Percentiles rank a stretch among this genome's conserved stretches.
Conservation (phyloP, 441 rosid species). For the Geranium incanum region DNA sequence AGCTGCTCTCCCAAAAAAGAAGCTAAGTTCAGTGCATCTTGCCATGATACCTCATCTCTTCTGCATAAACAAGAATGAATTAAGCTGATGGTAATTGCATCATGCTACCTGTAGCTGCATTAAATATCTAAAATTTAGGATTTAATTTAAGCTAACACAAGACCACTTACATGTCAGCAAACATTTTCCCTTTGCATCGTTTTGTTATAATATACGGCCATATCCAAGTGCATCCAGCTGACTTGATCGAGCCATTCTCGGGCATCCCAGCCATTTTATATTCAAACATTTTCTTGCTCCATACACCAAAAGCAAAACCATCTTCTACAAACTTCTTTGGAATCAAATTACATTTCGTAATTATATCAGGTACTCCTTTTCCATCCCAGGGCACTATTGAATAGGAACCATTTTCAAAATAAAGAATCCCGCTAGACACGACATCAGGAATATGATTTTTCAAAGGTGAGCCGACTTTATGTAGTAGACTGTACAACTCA, state of each 20-base stretch:
- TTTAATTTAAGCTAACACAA: constrained; percentile 11
- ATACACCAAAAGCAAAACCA: constrained; percentile 67
- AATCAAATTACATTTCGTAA: constrained; percentile 40
- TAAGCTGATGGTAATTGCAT: constrained; percentile 2
- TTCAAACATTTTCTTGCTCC: constrained; percentile 69
- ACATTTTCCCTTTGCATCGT: constrained; percentile 87
- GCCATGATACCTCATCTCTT: constrained; percentile 63
- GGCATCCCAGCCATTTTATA: constrained; percentile 44
- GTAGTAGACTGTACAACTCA: constrained; percentile 58
- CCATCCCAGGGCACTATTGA: constrained; percentile 82
- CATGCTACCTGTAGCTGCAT: constrained; percentile 12
- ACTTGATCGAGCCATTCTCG: constrained; percentile 27
- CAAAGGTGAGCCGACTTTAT: constrained; percentile 47
- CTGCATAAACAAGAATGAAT: constrained; percentile 39
- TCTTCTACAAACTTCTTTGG: constrained; percentile 33
- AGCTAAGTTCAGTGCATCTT: constrained; percentile 56
- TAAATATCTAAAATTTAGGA: constrained; percentile 9
- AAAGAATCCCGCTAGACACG: constrained; percentile 73
- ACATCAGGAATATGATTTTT: constrained; percentile 64
- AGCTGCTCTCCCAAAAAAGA: constrained; percentile 80
- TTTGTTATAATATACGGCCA: constrained; percentile 87
- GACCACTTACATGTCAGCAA: constrained; percentile 70
- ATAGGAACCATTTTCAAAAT: constrained; percentile 55
- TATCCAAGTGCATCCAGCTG: constrained; percentile 37
- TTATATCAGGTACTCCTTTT: constrained; percentile 60